These are phyloP conservation scores for Picea sitchensis DNA, from an alignment of 75 land plant species.

Conservation along the genomic window DNA sequence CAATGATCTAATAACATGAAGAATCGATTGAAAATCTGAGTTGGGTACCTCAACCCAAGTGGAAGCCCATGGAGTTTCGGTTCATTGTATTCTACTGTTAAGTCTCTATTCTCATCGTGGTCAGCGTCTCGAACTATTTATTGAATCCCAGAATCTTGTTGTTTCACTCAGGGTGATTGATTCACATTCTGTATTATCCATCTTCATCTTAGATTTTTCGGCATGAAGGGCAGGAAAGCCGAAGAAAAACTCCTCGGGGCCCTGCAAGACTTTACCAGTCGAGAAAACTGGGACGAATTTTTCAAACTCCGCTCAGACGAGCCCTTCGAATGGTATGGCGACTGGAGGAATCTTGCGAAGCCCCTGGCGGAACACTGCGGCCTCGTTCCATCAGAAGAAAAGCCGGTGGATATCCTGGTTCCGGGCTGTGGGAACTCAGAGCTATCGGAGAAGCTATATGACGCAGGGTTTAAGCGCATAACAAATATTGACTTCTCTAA, in stretches of 20 bases:
- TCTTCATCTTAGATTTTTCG: too few relatives aligned
- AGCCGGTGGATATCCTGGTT: constrained; percentile 46
- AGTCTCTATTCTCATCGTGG: too few relatives aligned
- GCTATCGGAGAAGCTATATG: constrained; percentile 80
- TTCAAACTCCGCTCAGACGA: constrained; percentile 53
- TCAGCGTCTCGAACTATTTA: too few relatives aligned
- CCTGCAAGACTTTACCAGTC: constrained; percentile 70
- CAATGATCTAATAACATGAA: too few relatives aligned
- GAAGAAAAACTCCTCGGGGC: constrained; percentile 39
- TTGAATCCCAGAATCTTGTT: too few relatives aligned
- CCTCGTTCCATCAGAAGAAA: not conserved
- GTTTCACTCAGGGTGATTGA: too few relatives aligned
- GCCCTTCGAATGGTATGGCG: constrained; percentile 96
- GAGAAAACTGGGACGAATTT: constrained; percentile 88
- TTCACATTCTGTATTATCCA: too few relatives aligned
- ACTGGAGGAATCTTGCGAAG: constrained; percentile 51
- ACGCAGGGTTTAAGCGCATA: constrained; percentile 64
- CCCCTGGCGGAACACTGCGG: constrained; percentile 24
- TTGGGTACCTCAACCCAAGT: too few relatives aligned
- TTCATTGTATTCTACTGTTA: too few relatives aligned
- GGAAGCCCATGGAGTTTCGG: too few relatives aligned
- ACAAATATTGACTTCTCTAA: constrained; percentile 90
- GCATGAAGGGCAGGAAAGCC: constrained; percentile 14
- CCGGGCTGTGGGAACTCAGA: constrained; percentile 96
- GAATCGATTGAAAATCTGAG: too few relatives aligned